Percentiles rank a stretch among this genome's conserved stretches.
phyloP scores from a whole-genome alignment of 805 yeast genomes.

The Candida loeiensis region DNA sequence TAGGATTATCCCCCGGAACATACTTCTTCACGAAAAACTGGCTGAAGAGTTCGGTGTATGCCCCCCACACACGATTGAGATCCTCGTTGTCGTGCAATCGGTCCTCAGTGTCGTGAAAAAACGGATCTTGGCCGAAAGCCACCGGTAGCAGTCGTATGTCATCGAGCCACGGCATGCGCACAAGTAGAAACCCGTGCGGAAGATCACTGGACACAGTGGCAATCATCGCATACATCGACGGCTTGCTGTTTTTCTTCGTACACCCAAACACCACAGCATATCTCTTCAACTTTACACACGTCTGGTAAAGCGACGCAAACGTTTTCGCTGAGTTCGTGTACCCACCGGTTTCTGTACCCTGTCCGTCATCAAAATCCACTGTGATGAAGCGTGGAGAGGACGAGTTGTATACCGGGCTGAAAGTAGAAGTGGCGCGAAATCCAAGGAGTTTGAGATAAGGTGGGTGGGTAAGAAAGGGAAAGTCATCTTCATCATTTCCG shows the following conservation, averaged over 20 bases:
- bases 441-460: constrained; percentile 67
- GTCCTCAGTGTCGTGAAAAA: constrained; percentile 11
- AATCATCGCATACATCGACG: constrained; percentile 54
- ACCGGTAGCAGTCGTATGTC: constrained; percentile 68
- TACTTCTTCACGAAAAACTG: constrained; percentile 47
- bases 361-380: constrained; percentile 53
- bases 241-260: constrained; percentile 48
- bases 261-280: constrained; percentile 76
- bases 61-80: constrained; percentile 18
- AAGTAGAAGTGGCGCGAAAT: constrained; percentile 48
- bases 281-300: constrained; percentile 48
- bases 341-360: constrained; percentile 23
- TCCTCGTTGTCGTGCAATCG: constrained; percentile 14
- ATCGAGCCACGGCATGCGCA: constrained; percentile 69
- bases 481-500: constrained; percentile 10
- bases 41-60: constrained; percentile 26
- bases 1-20: constrained; percentile 53
- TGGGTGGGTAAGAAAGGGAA: constrained; percentile 18
- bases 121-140: constrained; percentile 15
- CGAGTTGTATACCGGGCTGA: constrained; percentile 50
- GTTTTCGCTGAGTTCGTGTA: constrained; percentile 63
- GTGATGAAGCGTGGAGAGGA: constrained; percentile 60
- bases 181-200: constrained; percentile 72
- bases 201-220: constrained; percentile 45
- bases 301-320: constrained; percentile 62